Conservation (phyloP, 2,329 filamentous ascomycete genomes). For the Orbilia ellipsospora region DNA sequence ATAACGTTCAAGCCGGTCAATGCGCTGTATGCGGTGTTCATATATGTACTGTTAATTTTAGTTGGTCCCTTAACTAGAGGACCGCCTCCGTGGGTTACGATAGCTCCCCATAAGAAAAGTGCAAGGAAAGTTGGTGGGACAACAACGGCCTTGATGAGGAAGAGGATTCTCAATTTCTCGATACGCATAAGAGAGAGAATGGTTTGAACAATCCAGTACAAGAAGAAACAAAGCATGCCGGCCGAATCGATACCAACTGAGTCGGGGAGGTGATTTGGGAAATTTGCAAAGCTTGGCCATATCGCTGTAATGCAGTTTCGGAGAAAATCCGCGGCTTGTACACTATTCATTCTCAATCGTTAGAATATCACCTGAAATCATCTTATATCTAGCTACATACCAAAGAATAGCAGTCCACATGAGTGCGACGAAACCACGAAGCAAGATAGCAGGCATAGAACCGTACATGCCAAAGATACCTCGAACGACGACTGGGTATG, state of each 20-base stretch:
- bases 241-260: constrained; percentile 64
- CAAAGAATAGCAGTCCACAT: constrained; percentile 66
- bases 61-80: constrained; percentile 63
- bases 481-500: constrained; percentile 64
- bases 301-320: constrained; percentile 65
- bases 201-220: constrained; percentile 67
- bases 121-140: constrained; percentile 65
- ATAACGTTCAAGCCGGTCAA: constrained; percentile 65
- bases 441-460: constrained; percentile 64
- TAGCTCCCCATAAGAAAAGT: constrained; percentile 64
- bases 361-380: not conserved
- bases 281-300: constrained; percentile 65
- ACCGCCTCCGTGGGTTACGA: constrained; percentile 64
- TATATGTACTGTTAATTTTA: constrained; percentile 62
- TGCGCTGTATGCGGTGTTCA: constrained; percentile 64
- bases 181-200: constrained; percentile 64
- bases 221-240: constrained; percentile 66
- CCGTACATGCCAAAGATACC: constrained; percentile 65
- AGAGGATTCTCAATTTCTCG: constrained; percentile 64
- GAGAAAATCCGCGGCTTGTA: constrained; percentile 65
- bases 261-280: constrained; percentile 65
- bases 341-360: constrained; percentile 52
- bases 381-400: constrained; percentile 14
- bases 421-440: constrained; percentile 64
- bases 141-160: constrained; percentile 64